Conservation (phyloP, 768 basidiomycete genomes). For the Hygrocybe punicea region DNA sequence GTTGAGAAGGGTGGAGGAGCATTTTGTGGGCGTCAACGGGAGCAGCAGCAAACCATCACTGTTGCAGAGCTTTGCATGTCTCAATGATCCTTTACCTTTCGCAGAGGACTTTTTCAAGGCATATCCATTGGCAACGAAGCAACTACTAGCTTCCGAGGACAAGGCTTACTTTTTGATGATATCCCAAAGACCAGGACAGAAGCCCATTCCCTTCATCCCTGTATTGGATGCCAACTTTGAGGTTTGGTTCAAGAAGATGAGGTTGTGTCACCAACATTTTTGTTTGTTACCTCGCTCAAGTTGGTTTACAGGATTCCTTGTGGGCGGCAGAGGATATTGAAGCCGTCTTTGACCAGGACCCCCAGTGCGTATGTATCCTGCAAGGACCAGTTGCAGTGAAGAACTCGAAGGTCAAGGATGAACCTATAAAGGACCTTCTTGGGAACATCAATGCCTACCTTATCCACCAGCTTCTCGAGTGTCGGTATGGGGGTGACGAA, state of each 20-base stretch:
- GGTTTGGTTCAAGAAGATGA: constrained; percentile 98
- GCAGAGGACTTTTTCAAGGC: constrained; percentile 78
- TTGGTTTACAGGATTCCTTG: constrained; percentile 71
- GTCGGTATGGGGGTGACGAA: constrained; percentile 73
- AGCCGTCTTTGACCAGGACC: constrained; percentile 98
- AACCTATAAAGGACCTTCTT: constrained; percentile 89
- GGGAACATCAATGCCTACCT: constrained; percentile 82
- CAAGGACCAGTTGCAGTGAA: constrained; percentile 96
- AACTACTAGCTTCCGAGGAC: constrained; percentile 90
- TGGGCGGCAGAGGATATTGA: constrained; percentile 99
- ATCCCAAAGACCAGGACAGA: constrained; percentile 93
- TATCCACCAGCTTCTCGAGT: constrained; percentile 72
- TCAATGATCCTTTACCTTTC: constrained; percentile 79
- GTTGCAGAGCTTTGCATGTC: constrained; percentile 74
- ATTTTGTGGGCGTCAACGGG: constrained; percentile 87
- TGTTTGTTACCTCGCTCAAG: constrained; percentile 11
- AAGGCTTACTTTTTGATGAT: constrained; percentile 95
- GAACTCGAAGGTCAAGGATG: constrained; percentile 82
- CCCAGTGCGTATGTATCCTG: constrained; percentile 95
- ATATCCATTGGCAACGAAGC: constrained; percentile 78
- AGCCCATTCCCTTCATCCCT: constrained; percentile 97
- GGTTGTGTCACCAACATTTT: constrained; percentile 41
- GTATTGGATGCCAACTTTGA: constrained; percentile 90
- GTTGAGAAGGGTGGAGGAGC: constrained; percentile 92
- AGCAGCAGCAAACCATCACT: constrained; percentile 74